These are phyloP conservation scores for Lipomyces mesembrius DNA, from an alignment of 805 yeast genomes.

Conservation along the genomic window DNA sequence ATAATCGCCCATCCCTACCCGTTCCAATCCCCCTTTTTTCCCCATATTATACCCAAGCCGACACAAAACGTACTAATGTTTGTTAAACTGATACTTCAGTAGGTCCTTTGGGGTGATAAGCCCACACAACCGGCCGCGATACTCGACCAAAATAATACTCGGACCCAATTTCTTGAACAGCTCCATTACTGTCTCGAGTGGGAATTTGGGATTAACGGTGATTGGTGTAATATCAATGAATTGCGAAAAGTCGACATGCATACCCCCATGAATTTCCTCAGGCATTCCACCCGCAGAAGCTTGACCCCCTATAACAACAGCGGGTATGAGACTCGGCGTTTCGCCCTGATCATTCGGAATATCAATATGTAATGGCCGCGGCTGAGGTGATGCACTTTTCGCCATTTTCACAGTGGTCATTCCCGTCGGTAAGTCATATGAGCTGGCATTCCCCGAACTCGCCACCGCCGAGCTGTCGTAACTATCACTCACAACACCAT, in stretches of 20 bases:
- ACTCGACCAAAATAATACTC: conserved; percentile 66
- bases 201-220: conserved; percentile 56
- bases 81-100: conserved; percentile 52
- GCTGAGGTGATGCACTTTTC: not conserved
- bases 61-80: conserved; percentile 1
- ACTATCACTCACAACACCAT: not conserved
- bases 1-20: not conserved
- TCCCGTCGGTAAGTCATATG: not conserved
- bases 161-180: conserved; percentile 83
- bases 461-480: not conserved
- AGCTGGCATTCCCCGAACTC: not conserved
- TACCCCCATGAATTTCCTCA: conserved; percentile 31
- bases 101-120: conserved; percentile 85
- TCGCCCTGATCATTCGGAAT: not conserved
- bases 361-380: conserved; percentile 3
- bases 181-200: conserved; percentile 65
- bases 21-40: not conserved
- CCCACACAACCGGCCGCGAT: conserved; percentile 65
- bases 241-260: conserved; percentile 30
- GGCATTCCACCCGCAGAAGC: conserved; percentile 8
- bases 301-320: conserved; percentile 2
- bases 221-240: conserved; percentile 64
- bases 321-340: conserved; percentile 6
- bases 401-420: not conserved
- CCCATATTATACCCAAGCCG: not conserved